Conservation (phyloP, 208 protist genomes). For the Crithidia thermophila region DNA sequence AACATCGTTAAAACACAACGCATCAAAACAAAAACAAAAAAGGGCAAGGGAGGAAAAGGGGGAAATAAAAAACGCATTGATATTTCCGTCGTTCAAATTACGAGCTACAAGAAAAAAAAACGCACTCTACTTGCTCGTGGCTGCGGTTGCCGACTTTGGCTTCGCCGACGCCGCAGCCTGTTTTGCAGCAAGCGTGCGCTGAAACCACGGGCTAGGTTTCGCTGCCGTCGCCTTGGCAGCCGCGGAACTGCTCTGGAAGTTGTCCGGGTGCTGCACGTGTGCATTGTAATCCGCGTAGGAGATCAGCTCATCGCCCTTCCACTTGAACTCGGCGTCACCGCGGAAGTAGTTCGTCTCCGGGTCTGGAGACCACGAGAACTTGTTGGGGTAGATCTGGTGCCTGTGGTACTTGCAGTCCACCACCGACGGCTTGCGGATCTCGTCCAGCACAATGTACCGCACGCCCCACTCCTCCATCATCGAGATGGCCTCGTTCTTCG, state of each 20-base stretch:
- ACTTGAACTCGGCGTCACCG: conserved; percentile 85
- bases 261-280: conserved; percentile 36
- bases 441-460: conserved; percentile 80
- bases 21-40: conserved; percentile 24
- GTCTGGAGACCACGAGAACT: conserved; percentile 79
- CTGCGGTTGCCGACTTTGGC: not conserved
- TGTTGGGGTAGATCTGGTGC: conserved; percentile 78
- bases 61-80: not conserved
- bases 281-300: conserved; percentile 76
- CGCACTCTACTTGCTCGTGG: not conserved
- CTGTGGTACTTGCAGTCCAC: conserved; percentile 78
- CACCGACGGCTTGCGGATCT: conserved; percentile 76
- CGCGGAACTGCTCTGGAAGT: conserved; percentile 17
- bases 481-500: conserved; percentile 69
- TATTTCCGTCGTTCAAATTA: not conserved
- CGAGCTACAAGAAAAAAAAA: conserved; percentile 10
- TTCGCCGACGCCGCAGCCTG: not conserved
- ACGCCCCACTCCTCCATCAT: conserved; percentile 84
- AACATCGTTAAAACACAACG: too few relatives aligned
- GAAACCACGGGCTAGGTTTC: conserved; percentile 29
- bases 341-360: conserved; percentile 73
- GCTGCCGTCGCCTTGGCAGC: not conserved
- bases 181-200: not conserved
- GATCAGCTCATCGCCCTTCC: conserved; percentile 82
- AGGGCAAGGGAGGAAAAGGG: conserved; percentile 1